Conservation (phyloP, 2,329 filamentous ascomycete genomes). For the Sporothrix curviconia region DNA sequence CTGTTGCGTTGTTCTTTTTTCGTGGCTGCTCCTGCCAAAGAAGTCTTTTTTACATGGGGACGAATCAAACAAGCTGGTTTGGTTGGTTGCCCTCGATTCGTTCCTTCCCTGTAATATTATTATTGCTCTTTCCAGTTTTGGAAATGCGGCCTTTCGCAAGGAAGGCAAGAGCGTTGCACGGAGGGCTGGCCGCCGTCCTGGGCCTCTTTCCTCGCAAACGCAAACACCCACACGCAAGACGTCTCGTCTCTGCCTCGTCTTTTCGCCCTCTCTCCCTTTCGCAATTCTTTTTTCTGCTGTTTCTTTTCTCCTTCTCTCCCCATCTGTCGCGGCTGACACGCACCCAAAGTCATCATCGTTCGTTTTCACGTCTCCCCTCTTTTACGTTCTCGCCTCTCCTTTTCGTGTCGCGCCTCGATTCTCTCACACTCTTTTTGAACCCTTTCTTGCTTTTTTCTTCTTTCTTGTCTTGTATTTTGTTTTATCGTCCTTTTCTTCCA, state of each 20-base stretch:
- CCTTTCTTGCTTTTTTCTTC: background rate
- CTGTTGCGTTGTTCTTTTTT: too few species aligned
- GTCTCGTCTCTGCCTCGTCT: constrained; percentile 12
- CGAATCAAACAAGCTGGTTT: constrained; percentile 1
- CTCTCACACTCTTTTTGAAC: background rate
- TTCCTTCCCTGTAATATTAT: background rate
- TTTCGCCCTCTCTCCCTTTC: background rate
- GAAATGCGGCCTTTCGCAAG: background rate
- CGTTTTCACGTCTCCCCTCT: background rate
- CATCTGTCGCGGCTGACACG: background rate
- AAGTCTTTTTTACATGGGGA: background rate
- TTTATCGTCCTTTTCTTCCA: too few species aligned
- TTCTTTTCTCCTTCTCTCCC: constrained; percentile 16
- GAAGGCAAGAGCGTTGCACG: background rate
- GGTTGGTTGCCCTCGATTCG: constrained; percentile 3
- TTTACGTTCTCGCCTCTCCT: background rate
- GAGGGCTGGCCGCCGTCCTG: background rate
- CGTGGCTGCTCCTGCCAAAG: background rate
- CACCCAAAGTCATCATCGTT: background rate
- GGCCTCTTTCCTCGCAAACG: constrained; percentile 8
- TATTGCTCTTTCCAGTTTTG: background rate
- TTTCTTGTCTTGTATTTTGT: constrained; percentile 14
- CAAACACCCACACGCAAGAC: background rate
- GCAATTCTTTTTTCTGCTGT: constrained; percentile 1
- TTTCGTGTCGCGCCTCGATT: background rate